A percentile compares a stretch with the other conserved stretches of the same genome.
Conservation (phyloP, 495 filamentous ascomycete genomes). For the Podospora anserina region DNA sequence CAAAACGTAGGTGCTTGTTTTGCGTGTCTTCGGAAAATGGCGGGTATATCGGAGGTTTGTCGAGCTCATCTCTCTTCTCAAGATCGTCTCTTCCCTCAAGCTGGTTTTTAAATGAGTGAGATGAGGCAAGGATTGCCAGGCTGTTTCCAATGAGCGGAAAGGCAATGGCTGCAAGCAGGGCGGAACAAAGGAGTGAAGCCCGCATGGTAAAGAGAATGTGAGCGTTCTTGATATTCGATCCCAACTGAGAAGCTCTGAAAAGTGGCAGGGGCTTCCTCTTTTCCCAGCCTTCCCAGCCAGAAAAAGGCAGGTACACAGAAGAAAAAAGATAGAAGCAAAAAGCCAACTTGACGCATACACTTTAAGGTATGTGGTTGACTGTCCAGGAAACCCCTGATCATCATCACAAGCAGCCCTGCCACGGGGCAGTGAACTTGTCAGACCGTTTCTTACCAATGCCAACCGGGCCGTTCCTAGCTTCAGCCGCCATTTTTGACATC, state of each 20-base stretch:
- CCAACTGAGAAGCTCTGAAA: background rate
- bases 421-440: background rate
- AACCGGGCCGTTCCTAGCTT: background rate
- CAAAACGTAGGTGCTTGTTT: slow-evolving; percentile 11
- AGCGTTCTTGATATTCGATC: background rate
- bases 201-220: background rate
- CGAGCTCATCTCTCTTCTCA: slow-evolving; percentile 1
- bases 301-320: too few species aligned
- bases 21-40: slow-evolving; percentile 21
- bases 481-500: background rate
- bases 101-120: background rate
- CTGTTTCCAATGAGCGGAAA: background rate
- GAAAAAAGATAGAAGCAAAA: too few species aligned
- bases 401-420: background rate
- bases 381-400: background rate
- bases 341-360: too few species aligned
- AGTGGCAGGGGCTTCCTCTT: background rate
- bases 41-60: slow-evolving; percentile 19
- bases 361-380: too few species aligned
- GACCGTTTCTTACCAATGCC: background rate
- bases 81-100: background rate
- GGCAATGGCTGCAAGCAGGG: background rate
- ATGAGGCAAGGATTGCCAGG: background rate
- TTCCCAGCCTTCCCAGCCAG: background rate
- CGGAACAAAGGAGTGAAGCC: background rate